These are phyloP conservation scores for Xylariaceae sp. DNA, from an alignment of 2,329 filamentous ascomycete genomes.

Conservation along the genomic window DNA sequence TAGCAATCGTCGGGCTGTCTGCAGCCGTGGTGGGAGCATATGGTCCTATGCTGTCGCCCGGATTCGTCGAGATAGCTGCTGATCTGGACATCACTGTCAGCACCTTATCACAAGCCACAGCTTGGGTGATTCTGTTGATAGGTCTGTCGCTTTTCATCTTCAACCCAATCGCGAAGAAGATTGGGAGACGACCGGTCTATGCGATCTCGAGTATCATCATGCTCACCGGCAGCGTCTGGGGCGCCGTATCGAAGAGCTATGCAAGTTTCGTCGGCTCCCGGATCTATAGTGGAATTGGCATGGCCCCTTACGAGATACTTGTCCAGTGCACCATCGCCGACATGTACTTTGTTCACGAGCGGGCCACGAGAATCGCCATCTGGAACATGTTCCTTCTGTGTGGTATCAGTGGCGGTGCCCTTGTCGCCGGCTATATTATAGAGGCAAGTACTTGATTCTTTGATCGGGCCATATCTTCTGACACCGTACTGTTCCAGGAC, in stretches of 20 bases:
- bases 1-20: conserved; percentile 34
- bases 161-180: conserved; percentile 46
- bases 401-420: conserved; percentile 36
- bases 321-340: conserved; percentile 47
- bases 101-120: conserved; percentile 39
- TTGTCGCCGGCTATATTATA: conserved; percentile 38
- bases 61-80: conserved; percentile 35
- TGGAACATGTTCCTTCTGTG: conserved; percentile 38
- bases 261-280: conserved; percentile 41
- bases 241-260: conserved; percentile 38
- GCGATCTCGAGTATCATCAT: conserved; percentile 42
- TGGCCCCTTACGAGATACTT: conserved; percentile 47
- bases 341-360: conserved; percentile 42
- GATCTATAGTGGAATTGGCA: conserved; percentile 42
- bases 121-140: conserved; percentile 44
- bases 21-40: conserved; percentile 32
- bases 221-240: conserved; percentile 44
- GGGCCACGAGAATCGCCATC: conserved; percentile 37
- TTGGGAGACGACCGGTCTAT: conserved; percentile 46
- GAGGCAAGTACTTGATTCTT: conserved; percentile 19
- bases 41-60: conserved; percentile 34
- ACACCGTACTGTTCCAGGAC: conserved; percentile 18
- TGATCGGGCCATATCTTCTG: conserved; percentile 3
- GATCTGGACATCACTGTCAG: conserved; percentile 40
- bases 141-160: conserved; percentile 45